Percentiles rank a stretch among this genome's conserved stretches.
phyloP scores from a whole-genome alignment of 495 filamentous ascomycete genomes.

The Penicillium cataractarum region DNA sequence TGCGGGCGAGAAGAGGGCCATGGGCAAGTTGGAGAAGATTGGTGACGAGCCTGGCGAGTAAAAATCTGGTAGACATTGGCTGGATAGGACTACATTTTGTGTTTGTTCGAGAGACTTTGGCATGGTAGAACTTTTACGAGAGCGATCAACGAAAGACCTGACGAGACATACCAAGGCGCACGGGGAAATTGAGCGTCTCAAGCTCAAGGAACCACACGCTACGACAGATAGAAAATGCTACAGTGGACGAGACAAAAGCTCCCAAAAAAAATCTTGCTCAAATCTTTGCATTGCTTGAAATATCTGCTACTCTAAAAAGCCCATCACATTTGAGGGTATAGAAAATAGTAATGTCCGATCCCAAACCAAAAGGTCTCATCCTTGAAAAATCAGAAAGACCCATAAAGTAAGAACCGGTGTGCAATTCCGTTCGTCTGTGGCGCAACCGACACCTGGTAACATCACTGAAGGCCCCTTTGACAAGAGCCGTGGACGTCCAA shows the following conservation, averaged over 20 bases:
- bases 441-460: constrained; percentile 63
- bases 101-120: constrained; percentile 1
- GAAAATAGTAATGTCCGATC: constrained; percentile 48
- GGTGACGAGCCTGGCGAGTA: constrained; percentile 74
- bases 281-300: background rate
- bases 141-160: background rate
- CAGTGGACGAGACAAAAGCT: background rate
- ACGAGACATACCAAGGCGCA: background rate
- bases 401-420: constrained; percentile 57
- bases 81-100: constrained; percentile 7
- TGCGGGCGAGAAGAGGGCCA: constrained; percentile 86
- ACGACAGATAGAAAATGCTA: background rate
- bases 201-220: background rate
- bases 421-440: constrained; percentile 65
- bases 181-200: background rate
- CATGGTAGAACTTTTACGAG: constrained; percentile 7
- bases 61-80: constrained; percentile 14
- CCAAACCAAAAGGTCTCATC: constrained; percentile 56
- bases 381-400: constrained; percentile 49
- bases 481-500: constrained; percentile 42
- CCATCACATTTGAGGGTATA: constrained; percentile 1
- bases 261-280: background rate
- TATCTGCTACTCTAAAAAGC: background rate
- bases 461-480: constrained; percentile 40
- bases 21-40: constrained; percentile 95